Evolutionary conservation across 2,329 filamentous ascomycete genomes (phyloP).

Genomic region (Trichoderma sp.): DNA sequence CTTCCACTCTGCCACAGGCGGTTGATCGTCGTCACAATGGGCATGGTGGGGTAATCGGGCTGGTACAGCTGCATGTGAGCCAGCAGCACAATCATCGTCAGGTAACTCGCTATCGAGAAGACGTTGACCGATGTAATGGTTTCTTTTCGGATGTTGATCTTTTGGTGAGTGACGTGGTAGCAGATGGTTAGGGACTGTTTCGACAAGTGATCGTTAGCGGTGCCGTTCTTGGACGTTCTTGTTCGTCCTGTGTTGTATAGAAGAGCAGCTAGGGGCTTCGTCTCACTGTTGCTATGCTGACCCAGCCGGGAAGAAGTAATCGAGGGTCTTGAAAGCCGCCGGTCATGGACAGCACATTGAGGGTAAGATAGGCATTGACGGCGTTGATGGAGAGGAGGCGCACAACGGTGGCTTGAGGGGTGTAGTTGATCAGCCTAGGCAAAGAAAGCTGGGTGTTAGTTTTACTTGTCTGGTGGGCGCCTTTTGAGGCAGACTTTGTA

Average conservation of each 20-base stretch:
- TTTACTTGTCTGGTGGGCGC: neutral
- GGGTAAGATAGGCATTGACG: slow-evolving; percentile 74
- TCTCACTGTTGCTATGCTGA: slow-evolving; percentile 71
- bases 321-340: slow-evolving; percentile 71
- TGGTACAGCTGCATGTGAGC: slow-evolving; percentile 66
- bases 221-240: neutral
- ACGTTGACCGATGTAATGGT: slow-evolving; percentile 76
- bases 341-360: slow-evolving; percentile 69
- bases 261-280: neutral
- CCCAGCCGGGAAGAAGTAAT: slow-evolving; percentile 75
- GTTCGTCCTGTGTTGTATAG: neutral
- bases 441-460: neutral
- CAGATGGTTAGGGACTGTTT: slow-evolving; percentile 68
- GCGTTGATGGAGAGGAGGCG: slow-evolving; percentile 75
- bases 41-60: slow-evolving; percentile 62
- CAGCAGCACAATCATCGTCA: slow-evolving; percentile 71
- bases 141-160: slow-evolving; percentile 78
- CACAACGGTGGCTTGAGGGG: slow-evolving; percentile 76
- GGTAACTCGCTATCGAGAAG: slow-evolving; percentile 74
- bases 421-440: slow-evolving; percentile 77
- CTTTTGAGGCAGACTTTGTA: neutral
- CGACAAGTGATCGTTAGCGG: neutral
- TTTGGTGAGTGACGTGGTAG: slow-evolving; percentile 77
- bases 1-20: slow-evolving; percentile 43
- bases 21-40: slow-evolving; percentile 51